Evolutionary conservation across 192 early-diverging fungal species (phyloP).

Genomic region (Rhizophagus clarus): DNA sequence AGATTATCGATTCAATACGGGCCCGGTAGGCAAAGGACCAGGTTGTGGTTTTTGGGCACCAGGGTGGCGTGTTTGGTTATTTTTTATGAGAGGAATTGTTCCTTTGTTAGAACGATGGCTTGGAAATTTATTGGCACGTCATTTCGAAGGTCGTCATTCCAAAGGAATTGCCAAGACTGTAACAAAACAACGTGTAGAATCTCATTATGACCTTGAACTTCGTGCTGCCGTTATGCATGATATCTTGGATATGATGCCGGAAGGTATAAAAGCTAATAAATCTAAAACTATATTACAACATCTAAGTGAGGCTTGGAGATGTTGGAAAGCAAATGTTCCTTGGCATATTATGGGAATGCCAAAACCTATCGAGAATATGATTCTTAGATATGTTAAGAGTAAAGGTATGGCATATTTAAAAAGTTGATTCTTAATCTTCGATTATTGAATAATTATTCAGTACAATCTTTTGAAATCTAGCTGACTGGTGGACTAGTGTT

Average conservation of each 20-base stretch:
- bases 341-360: constrained; percentile 99
- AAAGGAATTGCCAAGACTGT: constrained; percentile 98
- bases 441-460: neutral
- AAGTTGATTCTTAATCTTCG: no score
- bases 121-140: constrained; percentile 96
- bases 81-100: constrained; percentile 98
- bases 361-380: constrained; percentile 98
- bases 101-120: constrained; percentile 98
- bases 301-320: constrained; percentile 92
- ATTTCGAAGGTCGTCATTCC: constrained; percentile 97
- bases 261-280: constrained; percentile 97
- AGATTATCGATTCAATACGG: constrained; percentile 93
- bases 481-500: constrained; percentile 99
- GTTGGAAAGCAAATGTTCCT: constrained; percentile 98
- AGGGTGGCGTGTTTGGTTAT: constrained; percentile 99
- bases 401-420: constrained; percentile 47
- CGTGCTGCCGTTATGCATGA: constrained; percentile 99
- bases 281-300: constrained; percentile 95
- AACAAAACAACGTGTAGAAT: constrained; percentile 99
- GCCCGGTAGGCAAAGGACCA: constrained; percentile 96
- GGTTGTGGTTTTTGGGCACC: constrained; percentile 99
- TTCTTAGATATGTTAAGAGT: constrained; percentile 96
- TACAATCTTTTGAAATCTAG: constrained; percentile 32
- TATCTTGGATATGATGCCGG: constrained; percentile 99
- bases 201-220: constrained; percentile 96